Conservation (phyloP, 164 flowering plant species). For the Stephania cephalantha region DNA sequence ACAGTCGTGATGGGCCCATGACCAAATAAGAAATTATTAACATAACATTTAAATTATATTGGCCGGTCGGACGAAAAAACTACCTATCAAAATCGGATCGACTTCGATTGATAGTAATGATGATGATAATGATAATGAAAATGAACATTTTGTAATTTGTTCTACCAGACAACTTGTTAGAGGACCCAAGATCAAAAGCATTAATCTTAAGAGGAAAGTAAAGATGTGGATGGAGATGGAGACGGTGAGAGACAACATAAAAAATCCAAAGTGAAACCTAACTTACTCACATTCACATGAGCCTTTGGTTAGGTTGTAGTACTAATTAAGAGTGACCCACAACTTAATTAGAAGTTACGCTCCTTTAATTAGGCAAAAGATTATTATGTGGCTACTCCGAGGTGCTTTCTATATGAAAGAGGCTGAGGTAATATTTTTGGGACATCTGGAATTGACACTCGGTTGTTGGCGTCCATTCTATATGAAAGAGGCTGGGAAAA, state of each 20-base stretch:
- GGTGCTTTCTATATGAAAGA: no score
- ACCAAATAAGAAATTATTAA: neutral
- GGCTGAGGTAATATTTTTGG: no score
- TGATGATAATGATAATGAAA: neutral
- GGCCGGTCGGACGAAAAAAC: conserved; percentile 1
- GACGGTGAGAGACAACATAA: neutral
- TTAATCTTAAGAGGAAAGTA: neutral
- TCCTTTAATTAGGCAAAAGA: no score
- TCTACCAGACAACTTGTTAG: neutral
- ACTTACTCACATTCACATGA: neutral
- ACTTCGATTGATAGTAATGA: neutral
- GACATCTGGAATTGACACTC: no score
- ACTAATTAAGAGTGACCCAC: no score
- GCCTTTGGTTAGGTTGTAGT: no score
- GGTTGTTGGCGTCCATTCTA: no score
- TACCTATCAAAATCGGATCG: conserved; percentile 3
- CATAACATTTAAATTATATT: neutral
- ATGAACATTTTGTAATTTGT: neutral
- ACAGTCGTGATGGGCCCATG: neutral
- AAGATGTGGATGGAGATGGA: conserved; percentile 3
- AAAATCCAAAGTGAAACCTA: neutral
- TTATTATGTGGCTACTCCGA: no score
- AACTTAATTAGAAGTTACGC: no score
- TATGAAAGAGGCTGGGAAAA: no score
- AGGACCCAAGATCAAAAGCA: neutral